Evolutionary conservation across 1,139 yeast species (phyloP), one percentile per base, ranked within the genome.

Genomic region (Arxiozyma bovina): DNA sequence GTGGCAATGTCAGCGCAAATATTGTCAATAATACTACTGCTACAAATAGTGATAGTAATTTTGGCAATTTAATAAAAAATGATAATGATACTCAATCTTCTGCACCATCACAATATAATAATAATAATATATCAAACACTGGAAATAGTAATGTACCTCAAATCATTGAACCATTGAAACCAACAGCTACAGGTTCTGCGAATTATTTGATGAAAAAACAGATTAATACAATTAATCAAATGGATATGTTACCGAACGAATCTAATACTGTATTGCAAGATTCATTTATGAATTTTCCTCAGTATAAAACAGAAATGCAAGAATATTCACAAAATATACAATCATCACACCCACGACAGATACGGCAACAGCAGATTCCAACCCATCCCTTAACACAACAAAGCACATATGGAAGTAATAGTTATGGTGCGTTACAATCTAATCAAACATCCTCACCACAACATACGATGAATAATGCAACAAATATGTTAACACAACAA

Each of bases 111-210:
- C 40, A 34, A 34, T 34, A 34, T 34, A 34, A 12, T 6, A 34
- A 34, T 34, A 34, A 12, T 6, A 34, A 34, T 15, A 34, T 34
- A 11, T 23, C 48, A 45, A 45, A 21, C 2, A n/a, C 21, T 20
- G 12, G 17, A 6, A 20, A 12, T 25, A 20, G 21, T 2, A 30
- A 9, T 20, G 25, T 18, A 20, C 41, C 42, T 21, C 52, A 27
- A 43, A 42, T 34, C 2, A 17, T 49, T 43, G 60, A 54, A 52
- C 62, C 66, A 21, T 52, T 66, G 45, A 63, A 60, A 52, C 69
- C 68, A 9, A 66, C 70, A 2, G 67, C 70, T 0, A 67, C 70
- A 1, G 70, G 70, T 1, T 66, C 70, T 1, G 69, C 69, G 21
- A 67, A 67, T 47, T 62, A 61, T 52, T 51, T 61, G 38, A 45